Conservation (phyloP, 192 early-diverging fungal genomes). For the Coemansia sp. region DNA sequence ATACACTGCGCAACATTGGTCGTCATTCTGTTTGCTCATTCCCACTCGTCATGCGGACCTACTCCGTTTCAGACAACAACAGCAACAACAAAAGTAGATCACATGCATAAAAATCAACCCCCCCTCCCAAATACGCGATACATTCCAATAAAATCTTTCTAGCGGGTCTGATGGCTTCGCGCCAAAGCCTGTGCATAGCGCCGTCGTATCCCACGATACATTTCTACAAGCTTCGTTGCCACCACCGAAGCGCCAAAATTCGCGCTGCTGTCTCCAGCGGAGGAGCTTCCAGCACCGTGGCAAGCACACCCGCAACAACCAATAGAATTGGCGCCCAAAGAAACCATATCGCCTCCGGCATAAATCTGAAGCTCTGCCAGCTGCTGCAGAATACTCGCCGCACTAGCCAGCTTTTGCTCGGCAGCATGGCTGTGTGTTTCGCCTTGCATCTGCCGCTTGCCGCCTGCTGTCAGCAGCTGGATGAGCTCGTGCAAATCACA, state of each 20-base stretch:
- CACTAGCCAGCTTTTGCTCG: not conserved
- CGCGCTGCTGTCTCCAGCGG: not conserved
- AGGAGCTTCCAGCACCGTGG: not conserved
- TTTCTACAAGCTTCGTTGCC: constrained; percentile 18
- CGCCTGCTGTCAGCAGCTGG: constrained; percentile 12
- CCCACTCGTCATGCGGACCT: no score
- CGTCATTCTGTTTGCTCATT: no score
- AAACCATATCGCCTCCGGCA: not conserved
- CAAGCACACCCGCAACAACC: not conserved
- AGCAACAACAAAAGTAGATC: not conserved
- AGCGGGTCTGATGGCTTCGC: constrained; percentile 1
- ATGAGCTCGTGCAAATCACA: constrained; percentile 22
- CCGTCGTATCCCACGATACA: constrained; percentile 35
- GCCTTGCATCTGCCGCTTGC: constrained; percentile 1
- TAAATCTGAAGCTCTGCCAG: constrained; percentile 29
- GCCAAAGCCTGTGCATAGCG: constrained; percentile 24
- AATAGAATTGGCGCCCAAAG: not conserved
- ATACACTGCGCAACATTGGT: no score
- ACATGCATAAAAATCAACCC: constrained; percentile 5
- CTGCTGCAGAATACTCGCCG: constrained; percentile 19
- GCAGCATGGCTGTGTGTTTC: not conserved
- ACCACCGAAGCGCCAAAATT: not conserved
- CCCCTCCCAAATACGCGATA: not conserved
- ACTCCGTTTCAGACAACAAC: no score
- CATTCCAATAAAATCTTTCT: not conserved